These are phyloP conservation scores for Chrysopogon serrulatus DNA, from an alignment of 176 grass and related monocot species.

Conservation along the genomic window DNA sequence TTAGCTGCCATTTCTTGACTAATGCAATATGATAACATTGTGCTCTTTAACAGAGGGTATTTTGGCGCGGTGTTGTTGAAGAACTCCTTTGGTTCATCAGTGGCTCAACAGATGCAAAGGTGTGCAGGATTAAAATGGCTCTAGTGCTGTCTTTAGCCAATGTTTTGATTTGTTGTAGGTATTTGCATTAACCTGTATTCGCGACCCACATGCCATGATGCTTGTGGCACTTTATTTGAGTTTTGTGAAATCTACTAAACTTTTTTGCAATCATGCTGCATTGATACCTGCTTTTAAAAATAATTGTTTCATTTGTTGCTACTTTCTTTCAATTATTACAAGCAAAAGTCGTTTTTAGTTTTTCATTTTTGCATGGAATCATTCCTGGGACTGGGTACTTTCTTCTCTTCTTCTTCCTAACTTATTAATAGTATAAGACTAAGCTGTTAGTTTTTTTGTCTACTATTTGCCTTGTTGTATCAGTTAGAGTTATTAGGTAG, in stretches of 20 bases:
- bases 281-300: not conserved
- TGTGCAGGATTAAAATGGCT: conserved; percentile 20
- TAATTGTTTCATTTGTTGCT: not conserved
- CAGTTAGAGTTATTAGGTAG: not conserved
- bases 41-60: conserved; percentile 61
- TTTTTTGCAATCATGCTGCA: not conserved
- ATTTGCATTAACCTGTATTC: not conserved
- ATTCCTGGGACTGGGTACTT: not conserved
- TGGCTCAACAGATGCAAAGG: conserved; percentile 86
- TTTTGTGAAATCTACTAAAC: not conserved
- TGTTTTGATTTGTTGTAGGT: not conserved
- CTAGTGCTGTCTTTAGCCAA: not conserved
- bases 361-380: not conserved
- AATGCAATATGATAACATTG: conserved; percentile 7
- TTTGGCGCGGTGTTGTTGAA: conserved; percentile 89
- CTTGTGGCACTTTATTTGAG: not conserved
- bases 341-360: not conserved
- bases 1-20: not conserved
- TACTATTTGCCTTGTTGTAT: not conserved
- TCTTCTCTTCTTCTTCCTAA: not conserved
- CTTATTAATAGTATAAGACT: not conserved
- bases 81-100: conserved; percentile 94
- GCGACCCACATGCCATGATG: not conserved
- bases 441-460: not conserved
- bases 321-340: not conserved